Evolutionary conservation across 768 basidiomycete species (phyloP).

Genomic region (Lepiota venenata): DNA sequence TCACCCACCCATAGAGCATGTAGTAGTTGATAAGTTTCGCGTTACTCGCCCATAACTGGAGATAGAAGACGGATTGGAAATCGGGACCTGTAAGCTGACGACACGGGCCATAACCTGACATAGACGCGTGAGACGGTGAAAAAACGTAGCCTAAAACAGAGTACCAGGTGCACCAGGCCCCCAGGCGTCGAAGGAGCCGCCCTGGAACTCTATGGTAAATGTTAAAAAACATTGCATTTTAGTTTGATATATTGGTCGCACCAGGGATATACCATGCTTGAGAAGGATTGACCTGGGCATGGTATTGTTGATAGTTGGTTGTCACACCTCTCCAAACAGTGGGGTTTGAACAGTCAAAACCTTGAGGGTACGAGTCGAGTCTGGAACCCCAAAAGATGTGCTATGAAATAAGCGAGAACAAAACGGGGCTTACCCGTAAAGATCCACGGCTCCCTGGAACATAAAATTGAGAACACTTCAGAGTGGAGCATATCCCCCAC

Average conservation of each 20-base stretch:
- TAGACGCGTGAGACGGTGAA: not conserved
- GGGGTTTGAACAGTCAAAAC: slow-evolving; percentile 79
- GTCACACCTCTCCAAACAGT: slow-evolving; percentile 60
- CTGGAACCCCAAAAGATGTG: slow-evolving; percentile 22
- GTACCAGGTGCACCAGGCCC: slow-evolving; percentile 67
- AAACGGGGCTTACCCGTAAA: slow-evolving; percentile 52
- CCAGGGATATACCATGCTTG: slow-evolving; percentile 74
- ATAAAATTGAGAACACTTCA: not conserved
- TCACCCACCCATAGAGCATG: slow-evolving; percentile 75
- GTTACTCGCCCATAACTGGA: slow-evolving; percentile 76
- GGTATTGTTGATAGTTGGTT: slow-evolving; percentile 64
- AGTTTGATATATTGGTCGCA: slow-evolving; percentile 20
- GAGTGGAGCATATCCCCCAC: slow-evolving; percentile 13
- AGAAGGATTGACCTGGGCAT: slow-evolving; percentile 42
- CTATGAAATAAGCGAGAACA: no score
- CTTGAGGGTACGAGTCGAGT: slow-evolving; percentile 72
- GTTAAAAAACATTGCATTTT: slow-evolving; percentile 5
- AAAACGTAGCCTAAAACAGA: not conserved
- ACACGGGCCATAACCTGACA: slow-evolving; percentile 60
- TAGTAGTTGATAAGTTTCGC: slow-evolving; percentile 82
- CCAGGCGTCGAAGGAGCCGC: slow-evolving; percentile 81
- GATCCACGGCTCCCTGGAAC: slow-evolving; percentile 64
- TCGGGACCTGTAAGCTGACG: slow-evolving; percentile 63
- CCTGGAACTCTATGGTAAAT: slow-evolving; percentile 50
- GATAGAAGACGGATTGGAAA: slow-evolving; percentile 79